Percentiles rank a stretch among this genome's conserved stretches.
Evolutionary conservation across 345 rosid species (phyloP).

Genomic region (Boechera divaricarpa): DNA sequence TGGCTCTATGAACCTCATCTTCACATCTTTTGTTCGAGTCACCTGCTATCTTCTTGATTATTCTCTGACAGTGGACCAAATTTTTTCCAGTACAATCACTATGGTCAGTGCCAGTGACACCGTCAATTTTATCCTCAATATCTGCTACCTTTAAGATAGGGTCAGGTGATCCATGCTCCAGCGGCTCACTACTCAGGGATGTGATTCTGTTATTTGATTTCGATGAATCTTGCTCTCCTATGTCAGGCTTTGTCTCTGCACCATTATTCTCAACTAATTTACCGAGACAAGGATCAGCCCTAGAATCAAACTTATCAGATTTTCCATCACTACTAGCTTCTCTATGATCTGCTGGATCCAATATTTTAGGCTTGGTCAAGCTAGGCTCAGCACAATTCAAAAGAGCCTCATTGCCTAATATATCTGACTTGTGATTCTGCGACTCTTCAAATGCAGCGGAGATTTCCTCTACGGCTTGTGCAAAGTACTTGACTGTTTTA

Average conservation of each 20-base stretch:
- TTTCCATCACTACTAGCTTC: slow-evolving; percentile 47
- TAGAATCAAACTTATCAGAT: slow-evolving; percentile 48
- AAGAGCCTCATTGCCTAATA: slow-evolving; percentile 52
- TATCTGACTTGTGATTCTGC: slow-evolving; percentile 56
- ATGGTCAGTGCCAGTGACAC: slow-evolving; percentile 42
- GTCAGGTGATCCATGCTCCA: slow-evolving; percentile 42
- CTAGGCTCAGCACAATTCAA: slow-evolving; percentile 53
- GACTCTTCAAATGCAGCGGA: slow-evolving; percentile 75
- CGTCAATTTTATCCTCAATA: slow-evolving; percentile 42
- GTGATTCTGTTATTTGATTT: slow-evolving; percentile 52
- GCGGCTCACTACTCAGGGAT: slow-evolving; percentile 44
- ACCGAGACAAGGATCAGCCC: slow-evolving; percentile 48
- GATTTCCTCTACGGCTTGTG: slow-evolving; percentile 88
- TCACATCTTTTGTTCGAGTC: slow-evolving; percentile 42
- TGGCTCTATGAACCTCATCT: slow-evolving; percentile 46
- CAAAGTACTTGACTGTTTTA: slow-evolving; percentile 71
- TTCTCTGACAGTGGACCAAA: slow-evolving; percentile 48
- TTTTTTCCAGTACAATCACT: slow-evolving; percentile 43
- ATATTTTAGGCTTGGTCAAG: slow-evolving; percentile 52
- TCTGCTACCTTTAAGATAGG: slow-evolving; percentile 47
- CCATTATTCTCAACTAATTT: slow-evolving; percentile 48
- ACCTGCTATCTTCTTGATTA: slow-evolving; percentile 44
- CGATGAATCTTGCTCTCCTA: slow-evolving; percentile 49
- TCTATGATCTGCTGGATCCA: slow-evolving; percentile 45
- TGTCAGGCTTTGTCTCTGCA: slow-evolving; percentile 58